Percentiles rank a stretch among this genome's conserved stretches.
Evolutionary conservation across 169 alveolate genomes (phyloP).

Genomic region (Theileria luwenshuni): DNA sequence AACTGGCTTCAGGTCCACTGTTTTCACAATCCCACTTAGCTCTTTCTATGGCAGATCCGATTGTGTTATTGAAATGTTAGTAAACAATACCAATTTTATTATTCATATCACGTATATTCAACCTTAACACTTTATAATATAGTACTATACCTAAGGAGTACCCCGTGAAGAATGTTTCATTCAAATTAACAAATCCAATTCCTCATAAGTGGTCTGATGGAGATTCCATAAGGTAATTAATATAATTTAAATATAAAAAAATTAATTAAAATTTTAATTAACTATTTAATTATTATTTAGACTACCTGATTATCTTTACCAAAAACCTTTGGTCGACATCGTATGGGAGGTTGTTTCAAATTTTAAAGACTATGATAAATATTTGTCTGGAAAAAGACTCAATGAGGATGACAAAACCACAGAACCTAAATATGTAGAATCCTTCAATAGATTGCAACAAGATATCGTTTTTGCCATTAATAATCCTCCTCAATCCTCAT

Average conservation of each 20-base stretch:
- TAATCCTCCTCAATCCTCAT: neutral
- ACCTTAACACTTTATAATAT: neutral
- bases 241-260: neutral
- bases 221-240: conserved; percentile 22
- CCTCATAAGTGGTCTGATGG: conserved; percentile 58
- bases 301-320: conserved; percentile 17
- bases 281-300: conserved; percentile 10
- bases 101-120: neutral
- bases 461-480: conserved; percentile 3
- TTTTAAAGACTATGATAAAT: conserved; percentile 32
- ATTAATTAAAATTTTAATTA: neutral
- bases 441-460: conserved; percentile 8
- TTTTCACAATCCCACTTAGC: conserved; percentile 28
- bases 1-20: conserved; percentile 23
- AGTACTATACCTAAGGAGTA: conserved; percentile 47
- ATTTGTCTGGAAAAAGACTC: conserved; percentile 20
- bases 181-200: conserved; percentile 50
- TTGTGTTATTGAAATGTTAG: conserved; percentile 35
- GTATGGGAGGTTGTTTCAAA: conserved; percentile 39
- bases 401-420: conserved; percentile 3
- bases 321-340: conserved; percentile 30
- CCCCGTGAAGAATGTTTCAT: conserved; percentile 31
- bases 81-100: neutral
- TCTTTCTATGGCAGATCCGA: conserved; percentile 25
- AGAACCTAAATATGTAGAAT: conserved; percentile 4